These are phyloP conservation scores for Scopulariopsis brevicaulis DNA, from an alignment of 2,329 filamentous ascomycete genomes.

Conservation along the genomic window DNA sequence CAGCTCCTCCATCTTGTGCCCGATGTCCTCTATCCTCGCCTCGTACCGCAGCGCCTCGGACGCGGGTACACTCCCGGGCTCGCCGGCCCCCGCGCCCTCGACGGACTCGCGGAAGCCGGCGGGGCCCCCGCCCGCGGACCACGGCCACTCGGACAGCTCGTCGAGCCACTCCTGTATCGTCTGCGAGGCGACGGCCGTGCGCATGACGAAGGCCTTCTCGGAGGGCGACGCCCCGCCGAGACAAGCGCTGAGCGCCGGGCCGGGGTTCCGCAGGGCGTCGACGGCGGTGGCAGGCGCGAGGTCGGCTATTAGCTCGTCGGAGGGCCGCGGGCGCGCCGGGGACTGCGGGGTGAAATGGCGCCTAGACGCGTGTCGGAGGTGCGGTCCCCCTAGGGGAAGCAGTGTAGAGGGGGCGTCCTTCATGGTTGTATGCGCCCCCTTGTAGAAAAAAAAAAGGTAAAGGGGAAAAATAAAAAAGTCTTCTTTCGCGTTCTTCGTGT, in stretches of 20 bases:
- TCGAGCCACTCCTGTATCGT: conserved; percentile 63
- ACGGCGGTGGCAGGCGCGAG: conserved; percentile 50
- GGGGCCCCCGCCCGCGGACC: conserved; percentile 37
- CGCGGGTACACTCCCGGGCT: conserved; percentile 50
- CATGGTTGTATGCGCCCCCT: conserved; percentile 13
- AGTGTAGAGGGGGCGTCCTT: conserved; percentile 20
- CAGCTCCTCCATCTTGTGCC: conserved; percentile 54
- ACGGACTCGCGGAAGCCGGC: conserved; percentile 36
- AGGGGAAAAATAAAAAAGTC: background rate
- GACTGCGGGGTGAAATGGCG: conserved; percentile 27
- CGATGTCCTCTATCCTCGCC: conserved; percentile 62
- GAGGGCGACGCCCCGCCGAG: conserved; percentile 50
- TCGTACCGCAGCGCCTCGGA: conserved; percentile 58
- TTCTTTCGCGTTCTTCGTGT: background rate
- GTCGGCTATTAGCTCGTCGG: conserved; percentile 49
- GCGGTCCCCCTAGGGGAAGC: conserved; percentile 21
- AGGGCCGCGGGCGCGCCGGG: conserved; percentile 30
- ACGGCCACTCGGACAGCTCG: conserved; percentile 54
- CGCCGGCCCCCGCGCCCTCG: conserved; percentile 1
- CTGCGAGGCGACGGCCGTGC: conserved; percentile 58
- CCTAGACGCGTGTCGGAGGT: conserved; percentile 21
- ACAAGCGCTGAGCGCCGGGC: conserved; percentile 41
- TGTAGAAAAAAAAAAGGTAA: no score
- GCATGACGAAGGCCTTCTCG: conserved; percentile 61
- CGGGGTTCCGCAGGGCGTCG: conserved; percentile 44